Evolutionary conservation across 129 eudicot genomes (phyloP), one percentile per base, ranked within the genome.

Genomic region (Lactuca saligna): DNA sequence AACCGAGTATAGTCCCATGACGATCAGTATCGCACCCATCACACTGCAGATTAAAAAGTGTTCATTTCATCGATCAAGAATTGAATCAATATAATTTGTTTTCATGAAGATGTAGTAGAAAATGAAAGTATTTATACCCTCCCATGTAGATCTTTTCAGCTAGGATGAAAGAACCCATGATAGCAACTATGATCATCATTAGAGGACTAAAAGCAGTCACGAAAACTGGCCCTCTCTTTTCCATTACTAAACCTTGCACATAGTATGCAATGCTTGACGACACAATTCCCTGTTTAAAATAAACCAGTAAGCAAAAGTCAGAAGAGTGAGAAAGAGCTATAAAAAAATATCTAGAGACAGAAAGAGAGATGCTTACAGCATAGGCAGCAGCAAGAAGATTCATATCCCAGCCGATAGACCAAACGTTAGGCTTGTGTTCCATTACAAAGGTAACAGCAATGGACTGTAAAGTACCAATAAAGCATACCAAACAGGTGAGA

Each of bases 381-480:
- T 93, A 93, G 80, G 98, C 98, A 77, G 98, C 98, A 69, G 98
- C 96, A 25, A 93, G 84, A 44, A 93, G 88, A 79, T 93, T 93
- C 95, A 89, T 89, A 81, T 93, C 98, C 78, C 82, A 89, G 34
- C 98, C 96, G 80, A 93, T 93, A 57, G 68, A 49, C 98, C 96
- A 93, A 58, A 79, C 96, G 77, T 46, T 57, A 20, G 98, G 80
- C 57, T 66, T 87, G 77, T 89, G 98, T 58, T 93, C 98, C 97
- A 84, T 89, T 42, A 85, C 97, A 77, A 93, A 84, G 60, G 98
- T 93, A 39, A 93, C 96, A 56, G 80, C 97, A 69, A 89, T 87
- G 29, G 98, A 89, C 81, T 93, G 98, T 41, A 93, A 76, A 54
- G 98, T 93, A 5, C 98, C 98, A 82, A 93, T 67, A 74, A 93